Base-by-base conservation (phyloP, 2,329 filamentous ascomycete species). In the Trichophyton rubrum region DNA sequence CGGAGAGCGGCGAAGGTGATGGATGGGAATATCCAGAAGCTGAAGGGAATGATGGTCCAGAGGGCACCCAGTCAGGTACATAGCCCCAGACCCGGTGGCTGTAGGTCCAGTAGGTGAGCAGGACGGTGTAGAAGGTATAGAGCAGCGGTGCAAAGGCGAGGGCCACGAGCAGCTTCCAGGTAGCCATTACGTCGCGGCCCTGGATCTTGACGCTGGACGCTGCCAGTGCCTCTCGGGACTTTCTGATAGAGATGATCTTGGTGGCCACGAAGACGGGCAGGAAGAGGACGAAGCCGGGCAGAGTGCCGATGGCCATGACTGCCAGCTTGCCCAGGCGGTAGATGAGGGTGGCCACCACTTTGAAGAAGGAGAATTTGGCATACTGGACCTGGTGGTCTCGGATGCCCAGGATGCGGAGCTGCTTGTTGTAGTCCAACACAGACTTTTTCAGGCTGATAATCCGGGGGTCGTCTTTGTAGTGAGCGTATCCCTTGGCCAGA, bases 361-460 rank as follows among this genome's bases (percentile, higher is more conserved):
- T 86, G 64, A 85, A 77, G 65, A 88, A 84, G 13, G 89, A 89
- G 77, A 95, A 87, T 69, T 85, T 90, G 61, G 89, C 89, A 70
- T 96, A 96, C 70, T 91, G 86, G 33, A 99, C 88, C 77, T 97
- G 92, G 71, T 97, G 92, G 70, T 99, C 92, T 62, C 89, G 87
- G 62, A 97, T 83, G 67, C 89, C 90, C 60, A 99, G 81, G 65
- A 92, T 87, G 61, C 88, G 85, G 41, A 97, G 83, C 70, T 91
- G 84, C 65, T 85, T 84, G 77, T 97, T 96, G 79, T 97, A 99
- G 58, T 85, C 82, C 64, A 85, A 84, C 63, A 97, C 88, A 4
- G 85, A 83, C 56, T 85, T 82, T 67, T 87, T 87, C 49, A 96
- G 78, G 24, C 84, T 79, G 47, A 88, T 79, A 66, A 97, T 90